Conservation (phyloP, 202 grass and related monocot species). For the Cymbopogon flexuosus region DNA sequence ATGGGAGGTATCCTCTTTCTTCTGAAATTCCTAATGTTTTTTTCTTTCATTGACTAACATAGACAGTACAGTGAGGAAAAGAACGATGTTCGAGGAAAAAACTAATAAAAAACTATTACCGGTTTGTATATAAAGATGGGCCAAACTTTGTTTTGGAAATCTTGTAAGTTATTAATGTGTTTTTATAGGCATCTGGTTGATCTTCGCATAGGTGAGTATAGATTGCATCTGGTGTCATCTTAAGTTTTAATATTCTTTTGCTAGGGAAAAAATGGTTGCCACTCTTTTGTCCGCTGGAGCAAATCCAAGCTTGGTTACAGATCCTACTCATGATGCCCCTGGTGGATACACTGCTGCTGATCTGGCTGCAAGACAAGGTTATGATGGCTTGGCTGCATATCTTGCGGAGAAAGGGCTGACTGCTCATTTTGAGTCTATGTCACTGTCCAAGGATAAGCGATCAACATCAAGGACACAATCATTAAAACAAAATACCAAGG, state of each 20-base stretch:
- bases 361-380: constrained; percentile 72
- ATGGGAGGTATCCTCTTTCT: constrained; percentile 64
- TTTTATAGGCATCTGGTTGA: constrained; percentile 18
- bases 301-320: constrained; percentile 93
- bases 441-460: constrained; percentile 44
- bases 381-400: constrained; percentile 87
- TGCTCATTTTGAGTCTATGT: constrained; percentile 89
- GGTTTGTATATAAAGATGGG: constrained; percentile 13
- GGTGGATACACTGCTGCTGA: constrained; percentile 77
- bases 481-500: constrained; percentile 35
- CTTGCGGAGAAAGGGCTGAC: constrained; percentile 78
- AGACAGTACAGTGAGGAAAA: constrained; percentile 17
- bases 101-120: neutral
- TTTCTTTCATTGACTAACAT: constrained; percentile 19
- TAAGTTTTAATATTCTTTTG: constrained; percentile 20
- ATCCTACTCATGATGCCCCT: constrained; percentile 56
- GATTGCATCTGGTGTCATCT: neutral
- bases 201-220: neutral
- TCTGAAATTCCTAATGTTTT: constrained; percentile 3
- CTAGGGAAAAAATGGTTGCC: constrained; percentile 89
- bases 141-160: constrained; percentile 15
- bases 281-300: constrained; percentile 88
- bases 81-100: neutral
- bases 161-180: neutral
- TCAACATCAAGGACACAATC: constrained; percentile 13